Evolutionary conservation across 83 land plant genomes (phyloP), one percentile per base, ranked within the genome.

Genomic region (Larix sibirica): DNA sequence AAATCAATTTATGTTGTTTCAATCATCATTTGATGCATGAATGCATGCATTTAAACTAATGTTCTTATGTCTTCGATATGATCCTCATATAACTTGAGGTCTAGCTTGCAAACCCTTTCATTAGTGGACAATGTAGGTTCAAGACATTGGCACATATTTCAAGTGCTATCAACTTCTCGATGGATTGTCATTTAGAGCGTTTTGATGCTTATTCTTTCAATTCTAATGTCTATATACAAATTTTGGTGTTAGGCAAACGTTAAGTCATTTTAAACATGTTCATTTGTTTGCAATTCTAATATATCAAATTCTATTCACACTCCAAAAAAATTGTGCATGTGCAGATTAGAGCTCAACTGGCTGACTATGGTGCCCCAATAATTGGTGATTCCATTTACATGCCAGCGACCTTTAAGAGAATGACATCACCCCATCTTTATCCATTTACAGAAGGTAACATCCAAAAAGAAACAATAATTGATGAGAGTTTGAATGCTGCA

Each of bases 361-460:
- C 99, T 78, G 98, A 96, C 31, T 79, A 85, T 83, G 96, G 94
- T 63, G 92, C 98, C 14, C 99, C 99, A 28, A 77, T 97, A 69
- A 90, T 97, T 81, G 99, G 99, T 28, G 99, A 97, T 84, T 88
- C 99, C 2, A 92, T 95, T 90, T 97, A 97, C 84, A 95, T 91
- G 92, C 98, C 96, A 21, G 96, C 98, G 54, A 87, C 87, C 2
- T 23, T 91, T 26, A 89, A 88, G 16, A 89, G 91, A 56, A 80
- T 83, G 77, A 58, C 68, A 33, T 83, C 69, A 65, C 95, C 93
- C 14, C 82, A 83, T 10, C 56, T 94, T 2, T 93, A 95, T 60
- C 95, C 95, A 80, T 85, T 81, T 82, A 76, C 36, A 68, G 87
- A 85, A 24, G 84, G 79, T 80, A 90, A 89, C 36, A 83, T 67